Evolutionary conservation across 1,284 basidiomycete species (phyloP), one percentile per base, ranked within the genome.

Genomic region (Ganoderma sinense): DNA sequence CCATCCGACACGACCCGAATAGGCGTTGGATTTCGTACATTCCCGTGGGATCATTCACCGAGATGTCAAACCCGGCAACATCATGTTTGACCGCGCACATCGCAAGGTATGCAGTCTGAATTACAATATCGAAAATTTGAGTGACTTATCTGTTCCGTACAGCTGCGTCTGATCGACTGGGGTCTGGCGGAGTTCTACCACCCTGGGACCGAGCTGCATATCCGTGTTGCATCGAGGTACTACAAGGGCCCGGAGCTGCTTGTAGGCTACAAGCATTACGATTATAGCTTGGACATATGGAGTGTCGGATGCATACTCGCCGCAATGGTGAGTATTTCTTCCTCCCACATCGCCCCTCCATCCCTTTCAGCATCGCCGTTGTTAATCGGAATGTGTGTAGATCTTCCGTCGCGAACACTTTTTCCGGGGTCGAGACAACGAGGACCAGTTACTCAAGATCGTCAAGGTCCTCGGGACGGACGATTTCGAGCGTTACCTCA

Each of bases 111-210:
- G 84, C 64, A 72, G 23, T 33, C 13, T 23, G 29, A 10, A 26
- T 33, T 36, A 8, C n/a, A 4, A 39, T 40, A 13, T 23, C 10
- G n/a, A 26, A 59, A 39, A 59, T 23, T 59, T 36, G 48, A 26
- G 23, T 40, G 11, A 31, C 59, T 70, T 61, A 72, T 64, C 29
- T 18, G 26, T 23, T 62, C 71, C 13, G 41, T 72, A 16, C 75
- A 93, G 90, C 83, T 96, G 63, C 88, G 94, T 31, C 82, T 97
- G 69, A 97, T 97, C 76, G 95, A 97, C 83, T 97, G 95, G 95
- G 95, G 95, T 67, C 83, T 97, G 39, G 95, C 95, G 62, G 95
- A 97, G 80, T 97, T 97, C 82, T 97, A 97, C 80, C 94, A 95
- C 76, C 94, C 94, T 3, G 88, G 89, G 64, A 94, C 92, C 39